These are phyloP conservation scores for Venturia asperata DNA, from an alignment of 2,329 filamentous ascomycete species.

Conservation along the genomic window DNA sequence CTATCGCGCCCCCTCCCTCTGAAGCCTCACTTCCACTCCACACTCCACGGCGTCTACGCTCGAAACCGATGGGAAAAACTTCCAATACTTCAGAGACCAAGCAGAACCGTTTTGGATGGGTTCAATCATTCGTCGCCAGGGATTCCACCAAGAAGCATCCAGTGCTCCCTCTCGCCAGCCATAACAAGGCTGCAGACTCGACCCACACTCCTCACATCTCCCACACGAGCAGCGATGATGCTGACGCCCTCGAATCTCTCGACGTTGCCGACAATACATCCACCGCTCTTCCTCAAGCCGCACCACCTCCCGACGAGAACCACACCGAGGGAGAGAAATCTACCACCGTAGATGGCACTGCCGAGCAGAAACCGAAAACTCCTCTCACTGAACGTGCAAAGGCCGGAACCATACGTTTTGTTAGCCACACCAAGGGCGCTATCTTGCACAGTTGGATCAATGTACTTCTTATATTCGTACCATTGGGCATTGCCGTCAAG, in stretches of 20 bases:
- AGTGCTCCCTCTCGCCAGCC: neutral
- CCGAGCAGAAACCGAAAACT: conserved; percentile 31
- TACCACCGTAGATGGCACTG: conserved; percentile 44
- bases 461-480: conserved; percentile 68
- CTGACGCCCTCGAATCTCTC: conserved; percentile 17
- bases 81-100: conserved; percentile 4
- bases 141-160: neutral
- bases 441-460: conserved; percentile 73
- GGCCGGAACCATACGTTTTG: conserved; percentile 45
- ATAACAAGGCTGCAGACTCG: neutral
- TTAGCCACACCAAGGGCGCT: conserved; percentile 49
- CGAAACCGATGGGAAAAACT: conserved; percentile 11
- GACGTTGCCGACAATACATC: conserved; percentile 28
- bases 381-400: conserved; percentile 45
- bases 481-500: conserved; percentile 63
- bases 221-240: conserved; percentile 4
- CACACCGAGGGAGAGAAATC: conserved; percentile 44
- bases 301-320: conserved; percentile 39
- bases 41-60: conserved; percentile 9
- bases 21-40: neutral
- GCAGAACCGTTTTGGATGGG: conserved; percentile 11
- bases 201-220: neutral
- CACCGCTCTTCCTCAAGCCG: conserved; percentile 27
- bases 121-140: conserved; percentile 5
- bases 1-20: neutral